These are phyloP conservation scores for Ustilaginoidea virens DNA, from an alignment of 2,329 filamentous ascomycete genomes.

Conservation along the genomic window DNA sequence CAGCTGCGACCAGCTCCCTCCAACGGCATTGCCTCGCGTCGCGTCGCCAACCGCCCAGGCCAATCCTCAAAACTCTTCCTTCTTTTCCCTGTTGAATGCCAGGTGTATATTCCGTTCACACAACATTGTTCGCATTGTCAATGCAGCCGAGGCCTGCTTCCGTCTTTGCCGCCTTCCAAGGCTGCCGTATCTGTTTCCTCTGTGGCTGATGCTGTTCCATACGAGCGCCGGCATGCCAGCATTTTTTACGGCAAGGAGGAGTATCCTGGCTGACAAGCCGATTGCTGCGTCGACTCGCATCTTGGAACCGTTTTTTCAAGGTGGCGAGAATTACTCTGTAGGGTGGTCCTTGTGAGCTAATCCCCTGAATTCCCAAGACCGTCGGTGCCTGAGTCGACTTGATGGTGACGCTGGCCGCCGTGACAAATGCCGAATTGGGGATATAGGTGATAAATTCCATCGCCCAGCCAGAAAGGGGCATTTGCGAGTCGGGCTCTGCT, in stretches of 20 bases:
- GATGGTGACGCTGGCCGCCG: constrained; percentile 34
- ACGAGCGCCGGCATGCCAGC: constrained; percentile 42
- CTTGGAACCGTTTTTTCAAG: constrained; percentile 20
- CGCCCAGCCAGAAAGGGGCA: too few relatives aligned
- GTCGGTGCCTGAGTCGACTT: constrained; percentile 30
- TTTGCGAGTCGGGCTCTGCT: too few relatives aligned
- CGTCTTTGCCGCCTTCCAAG: too few relatives aligned
- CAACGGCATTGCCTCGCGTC: too few relatives aligned
- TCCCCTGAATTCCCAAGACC: constrained; percentile 24
- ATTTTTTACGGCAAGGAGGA: constrained; percentile 50
- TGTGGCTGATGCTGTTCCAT: constrained; percentile 46
- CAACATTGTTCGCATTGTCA: too few relatives aligned
- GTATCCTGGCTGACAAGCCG: constrained; percentile 48
- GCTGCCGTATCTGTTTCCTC: constrained; percentile 46
- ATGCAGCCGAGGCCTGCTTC: too few relatives aligned
- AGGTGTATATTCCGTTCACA: too few relatives aligned
- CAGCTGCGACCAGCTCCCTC: too few relatives aligned
- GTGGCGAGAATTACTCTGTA: constrained; percentile 30
- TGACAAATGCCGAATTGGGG: constrained; percentile 35
- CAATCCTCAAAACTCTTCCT: too few relatives aligned
- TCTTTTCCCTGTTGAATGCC: too few relatives aligned
- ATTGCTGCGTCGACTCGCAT: constrained; percentile 54
- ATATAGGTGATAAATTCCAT: constrained; percentile 36
- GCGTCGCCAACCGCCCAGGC: too few relatives aligned
- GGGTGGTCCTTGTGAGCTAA: constrained; percentile 29